phyloP scores from a whole-genome alignment of 345 rosid species.

The Raphanus raphanistrum region DNA sequence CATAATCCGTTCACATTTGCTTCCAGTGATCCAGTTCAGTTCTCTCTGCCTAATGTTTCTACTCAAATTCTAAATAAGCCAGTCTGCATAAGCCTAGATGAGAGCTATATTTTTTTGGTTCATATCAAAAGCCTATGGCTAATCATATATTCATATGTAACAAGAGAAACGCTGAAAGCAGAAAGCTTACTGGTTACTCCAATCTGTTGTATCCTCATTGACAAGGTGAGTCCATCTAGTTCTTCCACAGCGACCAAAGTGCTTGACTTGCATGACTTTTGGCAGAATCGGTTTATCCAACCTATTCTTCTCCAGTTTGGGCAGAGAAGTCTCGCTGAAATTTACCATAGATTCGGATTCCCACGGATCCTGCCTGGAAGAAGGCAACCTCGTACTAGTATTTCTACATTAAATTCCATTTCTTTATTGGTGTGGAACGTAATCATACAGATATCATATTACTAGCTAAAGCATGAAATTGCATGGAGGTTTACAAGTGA shows the following conservation, averaged over 20 bases:
- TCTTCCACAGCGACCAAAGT: slow-evolving; percentile 82
- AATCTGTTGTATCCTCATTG: slow-evolving; percentile 73
- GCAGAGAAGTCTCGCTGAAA: slow-evolving; percentile 64
- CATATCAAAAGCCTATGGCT: no score
- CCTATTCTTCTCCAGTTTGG: slow-evolving; percentile 77
- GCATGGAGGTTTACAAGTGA: no score
- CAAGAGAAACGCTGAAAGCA: background rate
- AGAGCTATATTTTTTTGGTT: no score
- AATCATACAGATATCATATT: no score
- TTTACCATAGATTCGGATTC: slow-evolving; percentile 38
- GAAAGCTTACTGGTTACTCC: slow-evolving; percentile 74
- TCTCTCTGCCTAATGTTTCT: slow-evolving; percentile 7
- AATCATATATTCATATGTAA: no score
- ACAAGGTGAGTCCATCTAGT: slow-evolving; percentile 92
- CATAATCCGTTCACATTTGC: background rate
- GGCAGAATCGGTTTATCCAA: slow-evolving; percentile 73
- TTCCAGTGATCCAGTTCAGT: background rate
- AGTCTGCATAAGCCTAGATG: no score
- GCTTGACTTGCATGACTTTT: slow-evolving; percentile 78
- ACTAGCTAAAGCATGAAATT: no score
- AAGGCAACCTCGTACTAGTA: no score
- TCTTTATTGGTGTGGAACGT: background rate
- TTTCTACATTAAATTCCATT: no score
- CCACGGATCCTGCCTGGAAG: slow-evolving; percentile 45
- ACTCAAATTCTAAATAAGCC: background rate